phyloP scores from a whole-genome alignment of 345 rosid genomes.

The Trapa incisa region DNA sequence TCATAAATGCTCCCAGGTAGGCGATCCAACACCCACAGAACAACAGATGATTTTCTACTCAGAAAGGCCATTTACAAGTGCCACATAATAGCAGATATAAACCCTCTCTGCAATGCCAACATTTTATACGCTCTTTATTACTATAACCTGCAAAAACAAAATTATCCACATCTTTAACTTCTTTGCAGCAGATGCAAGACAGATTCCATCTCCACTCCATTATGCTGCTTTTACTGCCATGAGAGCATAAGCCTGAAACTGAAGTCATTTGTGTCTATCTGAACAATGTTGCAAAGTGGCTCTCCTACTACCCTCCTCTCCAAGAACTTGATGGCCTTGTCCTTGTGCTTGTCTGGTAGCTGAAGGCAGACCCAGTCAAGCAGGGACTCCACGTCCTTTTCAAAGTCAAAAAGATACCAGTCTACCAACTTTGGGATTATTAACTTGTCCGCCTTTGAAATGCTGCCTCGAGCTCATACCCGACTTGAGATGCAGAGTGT shows the following conservation, averaged over 20 bases:
- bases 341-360: conserved; percentile 48
- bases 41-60: neutral
- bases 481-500: conserved; percentile 56
- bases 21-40: too few relatives aligned
- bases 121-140: neutral
- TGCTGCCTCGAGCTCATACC: conserved; percentile 70
- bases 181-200: too few relatives aligned
- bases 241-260: conserved; percentile 58
- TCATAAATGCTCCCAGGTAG: too few relatives aligned
- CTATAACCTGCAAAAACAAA: neutral
- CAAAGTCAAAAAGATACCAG: conserved; percentile 80
- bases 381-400: conserved; percentile 72
- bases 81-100: neutral
- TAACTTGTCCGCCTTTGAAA: conserved; percentile 53
- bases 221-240: conserved; percentile 12
- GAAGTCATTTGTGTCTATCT: conserved; percentile 77
- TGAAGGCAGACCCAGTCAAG: conserved; percentile 83
- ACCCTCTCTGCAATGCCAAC: neutral
- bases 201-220: neutral
- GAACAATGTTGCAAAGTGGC: conserved; percentile 41
- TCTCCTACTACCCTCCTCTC: conserved; percentile 32
- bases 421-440: conserved; percentile 75
- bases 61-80: neutral
- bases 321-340: conserved; percentile 42
- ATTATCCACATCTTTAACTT: conserved; percentile 1